Evolutionary conservation across 1,139 yeast species (phyloP), one percentile per base, ranked within the genome.

Genomic region (Barnettozyma hawaiiensis): DNA sequence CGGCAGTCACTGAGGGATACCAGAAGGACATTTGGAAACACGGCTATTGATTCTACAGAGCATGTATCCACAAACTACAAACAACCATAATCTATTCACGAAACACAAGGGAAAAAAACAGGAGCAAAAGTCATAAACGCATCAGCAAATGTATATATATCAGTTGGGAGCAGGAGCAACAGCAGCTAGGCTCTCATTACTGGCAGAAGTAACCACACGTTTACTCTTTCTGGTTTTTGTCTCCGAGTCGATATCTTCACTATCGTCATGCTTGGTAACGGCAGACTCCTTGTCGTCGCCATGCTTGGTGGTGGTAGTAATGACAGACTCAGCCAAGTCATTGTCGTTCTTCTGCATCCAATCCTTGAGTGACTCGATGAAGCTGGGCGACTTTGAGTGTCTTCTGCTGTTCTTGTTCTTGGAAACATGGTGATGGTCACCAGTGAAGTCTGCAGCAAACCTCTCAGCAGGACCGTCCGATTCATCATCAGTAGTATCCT

Each of bases 1-100:
- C 58, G 1, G 54, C 61, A 1, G 80, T 85, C 14, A 87, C 96
- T 0, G 94, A 81, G 51, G 83, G 61, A n/a, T 83, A 75, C 51
- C 69, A 68, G 32, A 67, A 69, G 36, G 81, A 73, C 40, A 48
- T 81, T 4, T 83, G 90, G 89, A 64, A 64, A 42, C 59, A 43
- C 22, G 57, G 58, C 11, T 49, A 47, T 33, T 50, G 35, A 31
- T n/a, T n/a, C 8, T n/a, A 26, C 29, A n/a, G 16, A 26, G 15
- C n/a, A 26, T 10, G 14, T 26, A 8, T 26, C 9, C 16, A 26
- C 14, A 26, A 7, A 8, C 16, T 14, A 16, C 16, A 8, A n/a
- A n/a, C n/a, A n/a, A n/a, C n/a, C n/a, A n/a, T n/a, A n/a, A 26
- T 26, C 29, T 26, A 26, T 26, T 26, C 29, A 26, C 29, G n/a